These are phyloP conservation scores for Marasmius sp. DNA, from an alignment of 1,284 basidiomycete species.

Conservation along the genomic window DNA sequence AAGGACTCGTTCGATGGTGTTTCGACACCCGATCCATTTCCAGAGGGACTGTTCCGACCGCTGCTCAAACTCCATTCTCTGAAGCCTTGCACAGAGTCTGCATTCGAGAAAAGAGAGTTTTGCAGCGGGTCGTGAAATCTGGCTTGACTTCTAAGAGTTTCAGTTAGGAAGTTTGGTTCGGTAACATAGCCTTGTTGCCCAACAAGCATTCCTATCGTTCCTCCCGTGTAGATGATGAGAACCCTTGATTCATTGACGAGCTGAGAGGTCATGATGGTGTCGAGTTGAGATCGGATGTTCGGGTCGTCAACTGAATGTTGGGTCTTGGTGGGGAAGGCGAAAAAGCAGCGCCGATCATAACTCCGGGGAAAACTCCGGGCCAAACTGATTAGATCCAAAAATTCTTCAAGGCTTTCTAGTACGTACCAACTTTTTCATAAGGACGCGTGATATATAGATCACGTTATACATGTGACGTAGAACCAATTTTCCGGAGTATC, in stretches of 20 bases:
- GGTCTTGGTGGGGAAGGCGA: too few species aligned
- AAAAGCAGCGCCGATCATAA: too few species aligned
- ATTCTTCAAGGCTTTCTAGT: too few species aligned
- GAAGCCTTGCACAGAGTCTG: slow-evolving; percentile 71
- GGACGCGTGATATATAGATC: too few species aligned
- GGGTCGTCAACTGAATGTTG: slow-evolving; percentile 18
- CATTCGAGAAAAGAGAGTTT: slow-evolving; percentile 76
- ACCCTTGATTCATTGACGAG: slow-evolving; percentile 73
- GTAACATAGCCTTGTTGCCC: slow-evolving; percentile 82
- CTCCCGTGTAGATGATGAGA: slow-evolving; percentile 81
- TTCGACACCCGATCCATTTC: slow-evolving; percentile 14
- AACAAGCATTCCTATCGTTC: slow-evolving; percentile 86
- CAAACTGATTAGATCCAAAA: too few species aligned
- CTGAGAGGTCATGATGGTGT: slow-evolving; percentile 18
- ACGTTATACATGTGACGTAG: too few species aligned
- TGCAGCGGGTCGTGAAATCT: slow-evolving; percentile 85
- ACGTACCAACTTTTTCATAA: too few species aligned
- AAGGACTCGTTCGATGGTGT: slow-evolving; percentile 19
- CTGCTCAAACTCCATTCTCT: slow-evolving; percentile 63
- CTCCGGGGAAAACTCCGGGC: too few species aligned
- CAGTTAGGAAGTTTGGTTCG: slow-evolving; percentile 84
- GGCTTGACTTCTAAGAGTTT: slow-evolving; percentile 76
- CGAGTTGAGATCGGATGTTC: slow-evolving; percentile 29
- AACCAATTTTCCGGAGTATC: too few species aligned
- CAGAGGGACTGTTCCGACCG: slow-evolving; percentile 51